These are phyloP conservation scores for Kondoa malvinella DNA, from an alignment of 768 basidiomycete genomes.

Conservation along the genomic window DNA sequence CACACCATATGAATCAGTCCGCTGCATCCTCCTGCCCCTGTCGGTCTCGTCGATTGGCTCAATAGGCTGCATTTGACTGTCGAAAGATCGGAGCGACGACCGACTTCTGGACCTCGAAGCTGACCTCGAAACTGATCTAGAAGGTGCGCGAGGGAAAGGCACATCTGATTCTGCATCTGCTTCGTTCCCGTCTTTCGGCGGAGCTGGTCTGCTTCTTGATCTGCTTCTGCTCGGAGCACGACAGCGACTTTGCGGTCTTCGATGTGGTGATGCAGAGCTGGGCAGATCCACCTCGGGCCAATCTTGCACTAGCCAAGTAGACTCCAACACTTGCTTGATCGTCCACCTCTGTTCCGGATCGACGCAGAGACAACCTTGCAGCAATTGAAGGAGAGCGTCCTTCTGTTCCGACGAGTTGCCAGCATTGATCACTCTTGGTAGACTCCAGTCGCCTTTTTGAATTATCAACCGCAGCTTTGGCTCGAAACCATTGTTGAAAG, in stretches of 20 bases:
- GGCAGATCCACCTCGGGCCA: conserved; percentile 8
- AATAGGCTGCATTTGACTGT: not conserved
- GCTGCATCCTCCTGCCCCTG: not conserved
- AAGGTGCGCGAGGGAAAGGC: not conserved
- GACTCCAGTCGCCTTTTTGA: conserved; percentile 47
- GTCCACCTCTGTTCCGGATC: conserved; percentile 52
- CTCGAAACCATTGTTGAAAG: conserved; percentile 78
- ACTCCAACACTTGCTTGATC: conserved; percentile 59
- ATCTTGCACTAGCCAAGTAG: conserved; percentile 31
- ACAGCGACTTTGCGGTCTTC: not conserved
- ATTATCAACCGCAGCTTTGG: conserved; percentile 85
- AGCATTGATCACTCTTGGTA: conserved; percentile 24
- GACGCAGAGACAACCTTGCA: conserved; percentile 62
- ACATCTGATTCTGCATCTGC: not conserved
- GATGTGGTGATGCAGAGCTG: conserved; percentile 5
- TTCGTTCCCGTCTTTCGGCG: not conserved
- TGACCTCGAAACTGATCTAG: not conserved
- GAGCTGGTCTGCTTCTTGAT: not conserved
- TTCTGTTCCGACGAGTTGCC: conserved; percentile 9
- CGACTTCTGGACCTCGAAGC: not conserved
- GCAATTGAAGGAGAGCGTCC: conserved; percentile 34
- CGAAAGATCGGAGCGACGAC: not conserved
- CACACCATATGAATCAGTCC: not conserved
- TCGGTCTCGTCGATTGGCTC: too few species aligned
- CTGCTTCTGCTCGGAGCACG: not conserved